A percentile compares a stretch with the other conserved stretches of the same genome.
These are phyloP conservation scores for Mycena leptocephala DNA, from an alignment of 768 basidiomycete genomes.

Conservation along the genomic window DNA sequence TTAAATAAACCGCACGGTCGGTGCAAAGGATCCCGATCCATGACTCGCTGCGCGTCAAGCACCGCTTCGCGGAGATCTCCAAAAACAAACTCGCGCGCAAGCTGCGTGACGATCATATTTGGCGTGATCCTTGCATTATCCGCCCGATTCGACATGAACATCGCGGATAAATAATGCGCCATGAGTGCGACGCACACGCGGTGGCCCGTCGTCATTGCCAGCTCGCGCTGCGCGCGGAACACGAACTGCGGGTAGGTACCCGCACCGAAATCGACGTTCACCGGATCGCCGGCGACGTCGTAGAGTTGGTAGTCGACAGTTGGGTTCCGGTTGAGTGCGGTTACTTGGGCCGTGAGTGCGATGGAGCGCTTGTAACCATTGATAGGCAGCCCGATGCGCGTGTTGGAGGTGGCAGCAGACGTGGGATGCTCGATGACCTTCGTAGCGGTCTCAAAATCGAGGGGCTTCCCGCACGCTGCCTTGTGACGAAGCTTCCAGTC, in stretches of 20 bases:
- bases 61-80: neutral
- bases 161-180: neutral
- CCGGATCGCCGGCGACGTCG: no score
- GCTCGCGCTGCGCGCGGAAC: neutral
- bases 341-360: neutral
- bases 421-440: neutral
- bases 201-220: constrained; percentile 14
- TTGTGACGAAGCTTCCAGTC: constrained; percentile 7
- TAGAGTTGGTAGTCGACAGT: neutral
- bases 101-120: neutral
- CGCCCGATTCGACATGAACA: no score
- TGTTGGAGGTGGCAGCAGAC: neutral
- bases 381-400: neutral
- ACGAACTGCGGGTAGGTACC: neutral
- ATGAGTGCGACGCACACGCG: neutral
- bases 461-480: neutral
- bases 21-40: neutral
- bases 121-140: neutral
- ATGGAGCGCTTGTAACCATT: neutral
- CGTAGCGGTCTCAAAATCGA: neutral
- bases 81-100: neutral
- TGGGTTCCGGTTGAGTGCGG: neutral
- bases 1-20: neutral
- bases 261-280: neutral
- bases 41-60: neutral